Evolutionary conservation across 2,329 filamentous ascomycete genomes (phyloP).

Genomic region (Fusarium piperis): DNA sequence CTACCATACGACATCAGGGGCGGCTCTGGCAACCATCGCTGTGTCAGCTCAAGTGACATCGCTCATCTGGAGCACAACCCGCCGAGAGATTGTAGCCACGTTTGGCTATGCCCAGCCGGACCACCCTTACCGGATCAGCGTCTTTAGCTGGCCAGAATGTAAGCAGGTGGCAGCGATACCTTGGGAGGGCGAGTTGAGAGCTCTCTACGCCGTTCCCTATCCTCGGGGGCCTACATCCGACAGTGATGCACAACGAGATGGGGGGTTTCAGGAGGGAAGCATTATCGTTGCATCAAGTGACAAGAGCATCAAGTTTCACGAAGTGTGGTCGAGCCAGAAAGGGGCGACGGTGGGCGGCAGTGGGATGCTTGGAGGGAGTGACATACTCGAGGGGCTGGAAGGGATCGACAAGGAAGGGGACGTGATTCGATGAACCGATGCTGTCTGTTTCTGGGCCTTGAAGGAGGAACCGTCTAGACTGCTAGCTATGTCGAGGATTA

Average conservation of each 20-base stretch:
- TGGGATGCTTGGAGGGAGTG: constrained; percentile 80
- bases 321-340: constrained; percentile 81
- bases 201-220: constrained; percentile 88
- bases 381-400: constrained; percentile 84
- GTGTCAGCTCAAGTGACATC: constrained; percentile 94
- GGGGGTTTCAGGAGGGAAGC: constrained; percentile 60
- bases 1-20: constrained; percentile 86
- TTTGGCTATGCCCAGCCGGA: constrained; percentile 95
- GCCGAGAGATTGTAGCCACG: constrained; percentile 88
- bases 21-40: constrained; percentile 87
- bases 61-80: constrained; percentile 86
- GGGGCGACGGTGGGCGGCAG: constrained; percentile 62
- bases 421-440: constrained; percentile 69
- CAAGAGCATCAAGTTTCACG: constrained; percentile 92
- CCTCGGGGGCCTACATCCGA: constrained; percentile 60
- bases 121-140: constrained; percentile 86
- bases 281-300: constrained; percentile 93
- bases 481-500: constrained; percentile 15
- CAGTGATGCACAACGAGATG: constrained; percentile 36
- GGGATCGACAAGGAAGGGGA: constrained; percentile 80
- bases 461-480: constrained; percentile 19
- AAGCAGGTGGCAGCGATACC: constrained; percentile 85
- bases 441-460: constrained; percentile 4
- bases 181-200: constrained; percentile 81
- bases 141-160: constrained; percentile 95